Base-by-base conservation (phyloP, 306 rosid genomes). In the Prunus fruticosa region DNA sequence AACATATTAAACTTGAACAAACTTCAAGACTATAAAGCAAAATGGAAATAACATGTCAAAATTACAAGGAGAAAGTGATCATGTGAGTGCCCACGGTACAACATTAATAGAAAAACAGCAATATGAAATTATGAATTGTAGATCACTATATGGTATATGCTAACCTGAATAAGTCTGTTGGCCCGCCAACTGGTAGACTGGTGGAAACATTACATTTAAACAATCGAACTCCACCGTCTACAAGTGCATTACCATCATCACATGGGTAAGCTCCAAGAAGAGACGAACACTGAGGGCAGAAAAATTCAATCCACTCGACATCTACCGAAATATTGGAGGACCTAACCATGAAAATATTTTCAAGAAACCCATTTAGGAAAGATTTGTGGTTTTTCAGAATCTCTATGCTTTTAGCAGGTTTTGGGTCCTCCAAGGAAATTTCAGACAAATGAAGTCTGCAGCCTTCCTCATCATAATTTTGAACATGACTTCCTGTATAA, bases 231-330 rank as follows among this genome's bases (percentile, higher is more conserved):
- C 99, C 99, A 71, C 93, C 87, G 74, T 95, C 99, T 74, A 85
- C 86, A 79, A 89, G 96, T 52, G 79, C 79, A 76, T 8, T 22
- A 6, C 84, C 88, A 74, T 89, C 82, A 77, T 74, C 75, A 73
- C 87, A 85, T 65, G 97, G 97, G 85, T 88, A 95, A 76, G 96
- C 97, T 85, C 97, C 99, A 76, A 95, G 89, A 67, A 88, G 84
- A 74, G 89, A 73, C 2, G 82, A 74, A 80, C 97, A 95, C 18
- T 86, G 92, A 56, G 97, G 97, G 83, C 97, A 95, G 1, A 73
- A 70, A 77, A 67, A 90, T 69, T 92, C 97, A 80, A 65, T 83
- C 99, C 97, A 95, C 71, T 87, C 85, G 76, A 95, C 87, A 83
- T 95, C 96, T 71, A 67, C 74, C 0, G 92, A 84, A 54, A 89